A percentile compares a stretch with the other conserved stretches of the same genome.
These are phyloP conservation scores for Candida buenavistaensis DNA, from an alignment of 1,139 yeast genomes.

Conservation along the genomic window DNA sequence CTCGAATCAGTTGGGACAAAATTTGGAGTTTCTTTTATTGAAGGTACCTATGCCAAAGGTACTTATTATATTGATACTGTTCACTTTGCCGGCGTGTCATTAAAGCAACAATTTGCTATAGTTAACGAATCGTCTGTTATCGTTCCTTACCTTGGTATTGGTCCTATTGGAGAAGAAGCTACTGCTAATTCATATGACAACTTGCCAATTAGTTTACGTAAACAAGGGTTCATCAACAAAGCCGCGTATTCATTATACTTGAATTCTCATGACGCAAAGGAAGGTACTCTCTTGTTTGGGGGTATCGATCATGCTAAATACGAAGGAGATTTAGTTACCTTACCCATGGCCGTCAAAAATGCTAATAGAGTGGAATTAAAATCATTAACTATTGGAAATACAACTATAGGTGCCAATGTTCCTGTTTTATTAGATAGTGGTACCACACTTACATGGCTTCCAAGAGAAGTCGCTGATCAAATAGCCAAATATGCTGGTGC, in stretches of 20 bases:
- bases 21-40: conserved; percentile 12
- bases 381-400: too few species aligned
- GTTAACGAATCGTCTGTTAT: conserved; percentile 11
- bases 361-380: too few species aligned
- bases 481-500: too few species aligned
- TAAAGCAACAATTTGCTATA: conserved; percentile 18
- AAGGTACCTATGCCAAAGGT: conserved; percentile 51
- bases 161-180: conserved; percentile 14
- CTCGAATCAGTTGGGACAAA: conserved; percentile 9
- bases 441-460: too few species aligned
- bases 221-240: conserved; percentile 48
- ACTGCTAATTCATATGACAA: conserved; percentile 23
- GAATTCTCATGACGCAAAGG: conserved; percentile 18
- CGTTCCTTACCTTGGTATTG: conserved; percentile 22
- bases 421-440: too few species aligned
- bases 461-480: too few species aligned
- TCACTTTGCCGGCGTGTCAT: conserved; percentile 12
- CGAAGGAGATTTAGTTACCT: conserved; percentile 19
- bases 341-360: conserved; percentile 2
- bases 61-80: conserved; percentile 25
- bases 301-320: conserved; percentile 30
- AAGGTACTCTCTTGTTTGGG: conserved; percentile 29
- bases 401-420: too few species aligned
- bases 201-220: conserved; percentile 28
- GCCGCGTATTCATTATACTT: conserved; percentile 37